Percentiles rank a stretch among this genome's conserved stretches.
Evolutionary conservation across 306 rosid species (phyloP).

Genomic region (Adenanthera pavonina): DNA sequence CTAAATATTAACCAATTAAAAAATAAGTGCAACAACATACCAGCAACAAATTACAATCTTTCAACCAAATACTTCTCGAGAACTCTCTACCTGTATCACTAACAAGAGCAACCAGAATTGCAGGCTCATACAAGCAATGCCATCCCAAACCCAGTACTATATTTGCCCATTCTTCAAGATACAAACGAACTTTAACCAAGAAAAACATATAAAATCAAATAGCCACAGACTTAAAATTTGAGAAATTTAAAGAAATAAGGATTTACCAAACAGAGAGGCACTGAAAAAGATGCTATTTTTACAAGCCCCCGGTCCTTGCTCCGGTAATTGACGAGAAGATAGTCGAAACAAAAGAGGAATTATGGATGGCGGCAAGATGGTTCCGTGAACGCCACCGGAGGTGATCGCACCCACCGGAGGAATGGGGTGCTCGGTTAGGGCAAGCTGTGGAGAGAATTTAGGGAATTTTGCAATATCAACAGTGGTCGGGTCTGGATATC

Average conservation of each 20-base stretch:
- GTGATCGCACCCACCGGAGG: slow-evolving; percentile 31
- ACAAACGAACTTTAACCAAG: neutral
- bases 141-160: slow-evolving; percentile 10
- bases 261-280: slow-evolving; percentile 37
- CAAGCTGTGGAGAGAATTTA: neutral
- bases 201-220: neutral
- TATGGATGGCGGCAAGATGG: neutral
- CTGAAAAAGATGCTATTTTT: slow-evolving; percentile 21
- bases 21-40: neutral
- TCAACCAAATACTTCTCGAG: neutral
- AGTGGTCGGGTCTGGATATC: neutral
- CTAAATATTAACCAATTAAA: neutral
- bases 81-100: neutral
- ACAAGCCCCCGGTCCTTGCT: neutral
- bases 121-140: neutral
- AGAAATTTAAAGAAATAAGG: neutral
- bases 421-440: slow-evolving; percentile 38
- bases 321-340: neutral
- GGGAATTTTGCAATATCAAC: slow-evolving; percentile 15
- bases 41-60: neutral
- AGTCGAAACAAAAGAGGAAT: neutral
- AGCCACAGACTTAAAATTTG: slow-evolving; percentile 5
- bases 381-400: slow-evolving; percentile 29
- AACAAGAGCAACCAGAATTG: neutral
- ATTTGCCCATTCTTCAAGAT: neutral